Conservation (phyloP, 306 rosid genomes). For the Echinosophora koreensis region DNA sequence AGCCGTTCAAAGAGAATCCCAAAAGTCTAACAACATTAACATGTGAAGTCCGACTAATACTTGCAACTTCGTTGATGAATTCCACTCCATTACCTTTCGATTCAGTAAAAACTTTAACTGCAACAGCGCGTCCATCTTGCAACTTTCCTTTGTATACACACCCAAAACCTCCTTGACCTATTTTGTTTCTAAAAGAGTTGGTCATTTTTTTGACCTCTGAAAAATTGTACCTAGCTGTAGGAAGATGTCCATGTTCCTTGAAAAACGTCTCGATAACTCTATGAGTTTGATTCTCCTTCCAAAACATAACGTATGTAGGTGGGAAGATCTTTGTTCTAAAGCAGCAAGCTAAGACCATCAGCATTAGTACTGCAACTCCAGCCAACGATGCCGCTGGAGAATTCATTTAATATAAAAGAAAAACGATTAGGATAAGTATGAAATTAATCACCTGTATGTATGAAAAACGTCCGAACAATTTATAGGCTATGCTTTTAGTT, state of each 20-base stretch:
- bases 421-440: background rate
- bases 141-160: conserved; percentile 45
- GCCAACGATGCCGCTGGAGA: background rate
- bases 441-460: background rate
- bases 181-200: conserved; percentile 41
- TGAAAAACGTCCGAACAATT: background rate
- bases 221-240: conserved; percentile 42
- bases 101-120: conserved; percentile 52
- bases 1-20: conserved; percentile 34
- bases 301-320: background rate
- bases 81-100: conserved; percentile 47
- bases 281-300: background rate
- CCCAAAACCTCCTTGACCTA: conserved; percentile 56
- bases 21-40: conserved; percentile 43
- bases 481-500: background rate
- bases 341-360: conserved; percentile 28
- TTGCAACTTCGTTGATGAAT: conserved; percentile 44
- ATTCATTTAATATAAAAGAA: background rate
- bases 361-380: conserved; percentile 28
- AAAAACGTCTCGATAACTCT: conserved; percentile 32
- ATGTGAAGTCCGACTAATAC: conserved; percentile 49
- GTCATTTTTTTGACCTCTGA: conserved; percentile 47
- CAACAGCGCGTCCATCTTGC: conserved; percentile 42
- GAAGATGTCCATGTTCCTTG: conserved; percentile 35
- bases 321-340: background rate